Evolutionary conservation across 192 early-diverging fungal species (phyloP).

Genomic region (Dissophora ornata): DNA sequence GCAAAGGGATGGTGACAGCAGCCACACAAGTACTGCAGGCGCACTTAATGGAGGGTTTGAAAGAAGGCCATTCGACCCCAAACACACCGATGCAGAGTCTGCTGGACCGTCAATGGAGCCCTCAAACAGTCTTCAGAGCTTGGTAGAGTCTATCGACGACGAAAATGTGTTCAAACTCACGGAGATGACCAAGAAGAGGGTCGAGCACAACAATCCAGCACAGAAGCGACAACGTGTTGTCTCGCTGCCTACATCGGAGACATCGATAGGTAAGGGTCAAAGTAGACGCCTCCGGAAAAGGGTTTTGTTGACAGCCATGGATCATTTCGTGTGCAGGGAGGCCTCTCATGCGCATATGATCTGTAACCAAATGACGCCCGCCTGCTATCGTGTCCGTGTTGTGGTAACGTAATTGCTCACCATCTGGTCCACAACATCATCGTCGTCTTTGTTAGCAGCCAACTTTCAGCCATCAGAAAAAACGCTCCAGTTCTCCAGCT

Average conservation of each 20-base stretch:
- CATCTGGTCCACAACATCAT: too few relatives aligned
- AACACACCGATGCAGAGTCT: neutral
- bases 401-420: neutral
- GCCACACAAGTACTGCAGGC: constrained; percentile 2
- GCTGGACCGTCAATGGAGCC: constrained; percentile 27
- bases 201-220: constrained; percentile 48
- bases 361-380: too few relatives aligned
- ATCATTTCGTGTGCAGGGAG: neutral
- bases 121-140: constrained; percentile 45
- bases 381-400: too few relatives aligned
- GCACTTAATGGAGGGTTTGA: constrained; percentile 13
- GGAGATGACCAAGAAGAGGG: constrained; percentile 50
- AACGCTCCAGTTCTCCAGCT: constrained; percentile 34
- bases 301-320: neutral
- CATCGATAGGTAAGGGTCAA: constrained; percentile 16
- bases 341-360: too few relatives aligned
- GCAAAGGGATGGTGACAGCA: constrained; percentile 17
- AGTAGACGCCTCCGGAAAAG: neutral
- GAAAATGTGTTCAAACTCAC: constrained; percentile 51
- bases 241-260: constrained; percentile 30
- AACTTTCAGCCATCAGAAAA: constrained; percentile 49
- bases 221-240: constrained; percentile 48
- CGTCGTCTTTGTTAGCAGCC: too few relatives aligned
- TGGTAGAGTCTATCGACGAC: constrained; percentile 49
- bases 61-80: constrained; percentile 33